phyloP scores from a whole-genome alignment of 2,329 filamentous ascomycete genomes.

The Clarireedia homoeocarpa region DNA sequence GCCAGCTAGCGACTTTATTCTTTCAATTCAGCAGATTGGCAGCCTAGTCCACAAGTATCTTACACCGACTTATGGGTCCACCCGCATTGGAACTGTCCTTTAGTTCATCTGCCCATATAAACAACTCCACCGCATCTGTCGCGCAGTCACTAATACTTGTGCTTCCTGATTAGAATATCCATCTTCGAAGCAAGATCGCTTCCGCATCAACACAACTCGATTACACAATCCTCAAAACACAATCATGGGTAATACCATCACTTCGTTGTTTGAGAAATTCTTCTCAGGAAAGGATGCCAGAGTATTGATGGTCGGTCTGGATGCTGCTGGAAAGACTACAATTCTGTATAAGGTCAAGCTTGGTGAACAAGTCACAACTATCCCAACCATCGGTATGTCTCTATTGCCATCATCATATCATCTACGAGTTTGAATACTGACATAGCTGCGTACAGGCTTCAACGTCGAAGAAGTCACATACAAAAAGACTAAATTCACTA shows the following conservation, averaged over 20 bases:
- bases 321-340: slow-evolving; percentile 99
- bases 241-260: slow-evolving; percentile 97
- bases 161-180: slow-evolving; percentile 12
- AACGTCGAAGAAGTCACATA: slow-evolving; percentile 99
- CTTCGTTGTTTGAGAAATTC: slow-evolving; percentile 90
- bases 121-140: slow-evolving; percentile 8
- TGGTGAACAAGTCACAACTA: slow-evolving; percentile 97
- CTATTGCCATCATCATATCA: background rate
- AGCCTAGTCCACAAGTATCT: slow-evolving; percentile 19
- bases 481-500: slow-evolving; percentile 99
- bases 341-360: slow-evolving; percentile 99
- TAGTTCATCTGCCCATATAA: slow-evolving; percentile 12
- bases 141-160: slow-evolving; percentile 13
- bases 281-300: slow-evolving; percentile 99
- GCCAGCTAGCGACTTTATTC: slow-evolving; percentile 5
- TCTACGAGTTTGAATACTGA: slow-evolving; percentile 21
- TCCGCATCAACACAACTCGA: slow-evolving; percentile 26
- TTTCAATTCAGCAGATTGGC: slow-evolving; percentile 12
- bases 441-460: slow-evolving; percentile 56
- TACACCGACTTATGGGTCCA: slow-evolving; percentile 11
- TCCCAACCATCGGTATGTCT: slow-evolving; percentile 88
- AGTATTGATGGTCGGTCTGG: slow-evolving; percentile 99
- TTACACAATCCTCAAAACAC: slow-evolving; percentile 37
- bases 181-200: slow-evolving; percentile 23
- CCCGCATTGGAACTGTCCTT: slow-evolving; percentile 22